These are phyloP conservation scores for Exidia glandulosa DNA, from an alignment of 768 basidiomycete species.

Conservation along the genomic window DNA sequence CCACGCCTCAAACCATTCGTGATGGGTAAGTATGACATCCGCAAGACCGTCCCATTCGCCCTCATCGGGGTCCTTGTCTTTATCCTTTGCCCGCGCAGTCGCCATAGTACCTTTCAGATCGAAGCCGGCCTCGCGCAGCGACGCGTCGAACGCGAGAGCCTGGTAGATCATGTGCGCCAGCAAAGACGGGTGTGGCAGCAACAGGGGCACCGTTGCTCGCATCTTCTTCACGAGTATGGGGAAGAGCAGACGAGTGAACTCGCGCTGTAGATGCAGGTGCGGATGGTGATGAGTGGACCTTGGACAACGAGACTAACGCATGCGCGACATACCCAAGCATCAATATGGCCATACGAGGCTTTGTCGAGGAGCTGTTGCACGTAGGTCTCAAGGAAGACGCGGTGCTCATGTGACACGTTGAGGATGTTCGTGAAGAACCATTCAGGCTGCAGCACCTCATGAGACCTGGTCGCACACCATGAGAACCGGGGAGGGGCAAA, in stretches of 20 bases:
- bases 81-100: constrained; percentile 12
- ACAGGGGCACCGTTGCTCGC: constrained; percentile 54
- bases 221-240: constrained; percentile 72
- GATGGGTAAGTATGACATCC: constrained; percentile 67
- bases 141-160: constrained; percentile 75
- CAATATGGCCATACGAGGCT: constrained; percentile 51
- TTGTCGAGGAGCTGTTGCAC: constrained; percentile 58
- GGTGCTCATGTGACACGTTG: constrained; percentile 79
- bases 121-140: constrained; percentile 66
- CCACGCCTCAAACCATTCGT: constrained; percentile 90
- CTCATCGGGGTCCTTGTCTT: too few species aligned
- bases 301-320: background rate
- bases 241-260: constrained; percentile 71
- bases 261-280: constrained; percentile 39
- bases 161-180: constrained; percentile 96
- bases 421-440: constrained; percentile 93
- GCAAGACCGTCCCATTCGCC: constrained; percentile 77
- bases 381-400: constrained; percentile 62
- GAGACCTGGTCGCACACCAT: background rate
- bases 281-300: background rate
- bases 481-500: constrained; percentile 15
- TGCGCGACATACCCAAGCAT: constrained; percentile 55
- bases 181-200: constrained; percentile 70
- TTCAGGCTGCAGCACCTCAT: constrained; percentile 81
- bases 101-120: constrained; percentile 42